Evolutionary conservation across 192 early-diverging fungal genomes (phyloP).

Genomic region (Geranomyces michiganensis): DNA sequence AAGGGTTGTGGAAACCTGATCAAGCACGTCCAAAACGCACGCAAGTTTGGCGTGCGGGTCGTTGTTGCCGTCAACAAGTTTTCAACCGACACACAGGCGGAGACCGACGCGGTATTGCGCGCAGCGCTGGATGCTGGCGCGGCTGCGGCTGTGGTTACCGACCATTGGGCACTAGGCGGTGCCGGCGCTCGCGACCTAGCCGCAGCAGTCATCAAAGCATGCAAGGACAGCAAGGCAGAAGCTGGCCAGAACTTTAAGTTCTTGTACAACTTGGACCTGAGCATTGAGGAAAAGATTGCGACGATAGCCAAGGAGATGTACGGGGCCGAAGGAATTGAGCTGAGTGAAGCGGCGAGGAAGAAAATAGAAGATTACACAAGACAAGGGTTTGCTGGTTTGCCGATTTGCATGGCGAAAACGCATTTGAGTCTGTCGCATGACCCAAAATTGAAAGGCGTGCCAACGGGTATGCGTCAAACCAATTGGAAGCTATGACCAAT

Average conservation of each 20-base stretch:
- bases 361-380: conserved; percentile 88
- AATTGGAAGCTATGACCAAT: too few species aligned
- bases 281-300: conserved; percentile 91
- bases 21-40: conserved; percentile 91
- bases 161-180: conserved; percentile 96
- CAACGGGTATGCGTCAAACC: conserved; percentile 54
- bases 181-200: conserved; percentile 86
- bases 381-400: conserved; percentile 85
- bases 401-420: conserved; percentile 99
- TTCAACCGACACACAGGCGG: conserved; percentile 81
- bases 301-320: conserved; percentile 92
- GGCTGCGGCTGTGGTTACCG: conserved; percentile 77
- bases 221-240: conserved; percentile 34
- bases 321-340: conserved; percentile 88
- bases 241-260: conserved; percentile 67
- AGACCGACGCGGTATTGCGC: conserved; percentile 76
- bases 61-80: conserved; percentile 94
- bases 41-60: conserved; percentile 84
- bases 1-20: conserved; percentile 84
- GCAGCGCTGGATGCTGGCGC: conserved; percentile 84
- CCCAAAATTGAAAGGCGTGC: conserved; percentile 89
- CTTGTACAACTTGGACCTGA: conserved; percentile 79
- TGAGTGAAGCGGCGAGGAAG: conserved; percentile 77
- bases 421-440: conserved; percentile 93
- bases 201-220: conserved; percentile 78